phyloP scores from a whole-genome alignment of 306 rosid genomes.

The Cicer pinnatifidum region DNA sequence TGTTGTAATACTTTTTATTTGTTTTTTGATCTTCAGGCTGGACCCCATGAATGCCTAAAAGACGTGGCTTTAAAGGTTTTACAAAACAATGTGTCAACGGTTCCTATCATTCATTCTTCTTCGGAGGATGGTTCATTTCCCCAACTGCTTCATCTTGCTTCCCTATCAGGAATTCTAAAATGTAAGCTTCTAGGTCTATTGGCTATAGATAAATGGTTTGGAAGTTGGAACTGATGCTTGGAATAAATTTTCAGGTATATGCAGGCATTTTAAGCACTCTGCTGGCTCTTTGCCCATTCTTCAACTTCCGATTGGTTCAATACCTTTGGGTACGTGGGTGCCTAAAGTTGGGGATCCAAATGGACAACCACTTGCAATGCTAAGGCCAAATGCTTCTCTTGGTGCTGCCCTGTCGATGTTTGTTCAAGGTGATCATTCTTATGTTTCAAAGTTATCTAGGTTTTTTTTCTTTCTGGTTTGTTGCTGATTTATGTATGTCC shows the following conservation, averaged over 20 bases:
- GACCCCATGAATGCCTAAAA: conserved; percentile 72
- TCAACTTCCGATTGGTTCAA: conserved; percentile 69
- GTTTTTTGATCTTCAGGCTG: conserved; percentile 59
- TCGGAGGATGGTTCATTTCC: conserved; percentile 67
- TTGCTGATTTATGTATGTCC: conserved; percentile 6
- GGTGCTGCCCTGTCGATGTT: conserved; percentile 69
- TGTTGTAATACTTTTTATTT: conserved; percentile 32
- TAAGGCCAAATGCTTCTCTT: conserved; percentile 74
- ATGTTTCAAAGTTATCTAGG: conserved; percentile 35
- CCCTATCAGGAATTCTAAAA: conserved; percentile 74
- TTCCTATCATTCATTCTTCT: conserved; percentile 68
- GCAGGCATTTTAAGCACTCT: conserved; percentile 77
- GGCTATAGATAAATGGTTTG: conserved; percentile 40
- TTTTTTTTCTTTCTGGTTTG: conserved; percentile 31
- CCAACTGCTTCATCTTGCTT: conserved; percentile 74
- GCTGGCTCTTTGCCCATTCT: conserved; percentile 80
- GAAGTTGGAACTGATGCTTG: conserved; percentile 53
- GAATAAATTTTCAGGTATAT: conserved; percentile 67
- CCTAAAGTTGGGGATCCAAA: conserved; percentile 77
- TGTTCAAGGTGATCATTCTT: conserved; percentile 68
- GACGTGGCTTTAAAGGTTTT: conserved; percentile 76
- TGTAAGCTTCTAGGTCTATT: conserved; percentile 53
- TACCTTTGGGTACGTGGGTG: conserved; percentile 84
- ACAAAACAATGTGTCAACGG: conserved; percentile 70
- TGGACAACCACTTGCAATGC: conserved; percentile 69